Conservation (phyloP, 129 eudicot genomes). For the Gnaphalium uliginosum region DNA sequence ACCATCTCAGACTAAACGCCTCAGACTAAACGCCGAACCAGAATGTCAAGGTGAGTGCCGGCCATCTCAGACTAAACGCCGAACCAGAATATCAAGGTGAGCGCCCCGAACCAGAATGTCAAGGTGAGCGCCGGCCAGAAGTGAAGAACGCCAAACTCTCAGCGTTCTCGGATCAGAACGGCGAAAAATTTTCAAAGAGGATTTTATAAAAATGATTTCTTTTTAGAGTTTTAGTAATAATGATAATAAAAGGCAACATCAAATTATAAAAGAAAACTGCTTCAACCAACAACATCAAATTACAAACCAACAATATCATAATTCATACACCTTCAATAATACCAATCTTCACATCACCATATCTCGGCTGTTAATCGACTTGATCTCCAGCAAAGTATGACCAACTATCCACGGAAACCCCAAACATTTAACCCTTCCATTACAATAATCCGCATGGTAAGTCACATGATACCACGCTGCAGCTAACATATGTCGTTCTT, state of each 20-base stretch:
- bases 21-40: too few species aligned
- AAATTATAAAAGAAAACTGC: neutral
- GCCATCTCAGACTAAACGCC: too few species aligned
- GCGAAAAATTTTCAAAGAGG: too few species aligned
- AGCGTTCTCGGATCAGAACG: too few species aligned
- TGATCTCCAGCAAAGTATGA: conserved; percentile 57
- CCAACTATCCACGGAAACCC: conserved; percentile 92
- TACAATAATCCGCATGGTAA: conserved; percentile 57
- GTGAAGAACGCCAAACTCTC: too few species aligned
- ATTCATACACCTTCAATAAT: neutral
- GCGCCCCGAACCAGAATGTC: too few species aligned
- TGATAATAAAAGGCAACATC: neutral
- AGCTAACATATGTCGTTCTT: conserved; percentile 58
- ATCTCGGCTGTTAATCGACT: conserved; percentile 41
- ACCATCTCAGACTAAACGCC: too few species aligned
- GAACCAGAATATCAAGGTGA: too few species aligned
- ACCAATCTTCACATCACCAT: conserved; percentile 23
- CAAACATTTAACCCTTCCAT: conserved; percentile 50
- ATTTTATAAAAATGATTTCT: too few species aligned
- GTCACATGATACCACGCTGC: conserved; percentile 92
- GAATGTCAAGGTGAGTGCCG: too few species aligned
- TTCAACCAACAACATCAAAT: conserved; percentile 12
- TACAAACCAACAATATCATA: conserved; percentile 22
- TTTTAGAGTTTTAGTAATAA: too few species aligned
- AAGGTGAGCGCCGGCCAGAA: too few species aligned